Conservation (phyloP, 2,329 filamentous ascomycete species). For the Microdochium bolleyi region DNA sequence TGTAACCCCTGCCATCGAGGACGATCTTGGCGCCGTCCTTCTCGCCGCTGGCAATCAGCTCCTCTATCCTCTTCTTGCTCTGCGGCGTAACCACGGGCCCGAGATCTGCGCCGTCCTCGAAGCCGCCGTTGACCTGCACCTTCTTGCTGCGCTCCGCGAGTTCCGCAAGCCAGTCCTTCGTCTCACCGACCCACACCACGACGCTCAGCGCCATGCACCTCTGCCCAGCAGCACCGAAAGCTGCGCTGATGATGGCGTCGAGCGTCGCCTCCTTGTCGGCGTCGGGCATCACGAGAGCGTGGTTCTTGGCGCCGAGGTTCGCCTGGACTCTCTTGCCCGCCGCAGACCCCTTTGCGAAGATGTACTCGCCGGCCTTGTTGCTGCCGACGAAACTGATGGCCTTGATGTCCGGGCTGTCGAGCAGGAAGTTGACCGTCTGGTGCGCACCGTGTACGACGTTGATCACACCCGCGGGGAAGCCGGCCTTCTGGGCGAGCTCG, state of each 20-base stretch:
- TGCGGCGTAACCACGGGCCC: constrained; percentile 13
- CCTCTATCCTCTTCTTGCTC: constrained; percentile 11
- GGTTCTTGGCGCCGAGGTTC: constrained; percentile 64
- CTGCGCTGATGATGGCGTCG: constrained; percentile 58
- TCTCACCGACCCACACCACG: constrained; percentile 56
- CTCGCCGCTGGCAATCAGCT: constrained; percentile 11
- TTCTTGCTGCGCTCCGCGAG: constrained; percentile 54
- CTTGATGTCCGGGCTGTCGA: constrained; percentile 61
- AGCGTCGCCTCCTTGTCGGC: constrained; percentile 62
- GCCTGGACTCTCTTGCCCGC: constrained; percentile 64
- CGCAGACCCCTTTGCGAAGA: constrained; percentile 58
- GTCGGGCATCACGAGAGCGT: constrained; percentile 58
- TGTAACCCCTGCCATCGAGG: constrained; percentile 12
- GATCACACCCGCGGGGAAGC: constrained; percentile 57
- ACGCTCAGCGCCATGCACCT: constrained; percentile 63
- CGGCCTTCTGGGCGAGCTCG: constrained; percentile 43
- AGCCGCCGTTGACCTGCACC: constrained; percentile 22
- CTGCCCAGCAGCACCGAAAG: constrained; percentile 62
- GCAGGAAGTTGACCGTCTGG: constrained; percentile 60
- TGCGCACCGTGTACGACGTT: constrained; percentile 60
- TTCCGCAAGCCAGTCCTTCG: constrained; percentile 56
- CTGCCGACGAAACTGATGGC: constrained; percentile 61
- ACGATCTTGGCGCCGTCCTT: constrained; percentile 11
- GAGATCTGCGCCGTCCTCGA: constrained; percentile 11
- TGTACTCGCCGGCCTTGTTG: constrained; percentile 63